These are phyloP conservation scores for Xylaria longipes DNA, from an alignment of 495 filamentous ascomycete species.

Conservation along the genomic window DNA sequence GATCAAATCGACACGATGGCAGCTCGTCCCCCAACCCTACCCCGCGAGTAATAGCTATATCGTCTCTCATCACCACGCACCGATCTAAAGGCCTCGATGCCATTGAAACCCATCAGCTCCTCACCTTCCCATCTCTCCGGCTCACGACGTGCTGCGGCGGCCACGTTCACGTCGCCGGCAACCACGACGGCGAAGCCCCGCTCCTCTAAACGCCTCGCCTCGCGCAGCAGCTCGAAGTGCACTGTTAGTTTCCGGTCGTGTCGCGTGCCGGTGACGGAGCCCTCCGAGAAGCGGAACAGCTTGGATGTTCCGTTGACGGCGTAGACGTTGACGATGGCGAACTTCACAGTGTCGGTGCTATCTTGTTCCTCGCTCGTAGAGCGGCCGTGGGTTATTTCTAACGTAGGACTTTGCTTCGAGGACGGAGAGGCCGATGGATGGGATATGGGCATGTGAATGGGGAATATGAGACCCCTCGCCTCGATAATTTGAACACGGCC, in stretches of 20 bases:
- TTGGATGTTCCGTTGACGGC: background rate
- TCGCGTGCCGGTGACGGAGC: background rate
- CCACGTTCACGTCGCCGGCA: background rate
- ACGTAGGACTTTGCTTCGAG: background rate
- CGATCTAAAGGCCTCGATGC: slow-evolving; percentile 42
- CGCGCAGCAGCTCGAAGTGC: background rate
- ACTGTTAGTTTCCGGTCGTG: background rate
- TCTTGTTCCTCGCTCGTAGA: background rate
- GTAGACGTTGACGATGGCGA: background rate
- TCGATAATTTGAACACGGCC: background rate
- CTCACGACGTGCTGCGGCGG: background rate
- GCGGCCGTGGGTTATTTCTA: background rate
- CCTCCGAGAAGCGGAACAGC: background rate
- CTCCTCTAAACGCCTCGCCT: background rate
- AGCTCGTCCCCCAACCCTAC: slow-evolving; percentile 42
- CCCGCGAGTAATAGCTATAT: slow-evolving; percentile 44
- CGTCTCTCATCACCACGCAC: slow-evolving; percentile 35
- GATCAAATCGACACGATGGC: slow-evolving; percentile 49
- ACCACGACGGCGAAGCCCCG: background rate
- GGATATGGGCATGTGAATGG: background rate
- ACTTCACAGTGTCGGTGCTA: background rate
- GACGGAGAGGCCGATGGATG: background rate
- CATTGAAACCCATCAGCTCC: slow-evolving; percentile 26
- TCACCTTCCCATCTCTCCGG: background rate
- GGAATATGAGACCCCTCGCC: background rate